These are phyloP conservation scores for Biscogniauxia sp. DNA, from an alignment of 2,329 filamentous ascomycete genomes.

Conservation along the genomic window DNA sequence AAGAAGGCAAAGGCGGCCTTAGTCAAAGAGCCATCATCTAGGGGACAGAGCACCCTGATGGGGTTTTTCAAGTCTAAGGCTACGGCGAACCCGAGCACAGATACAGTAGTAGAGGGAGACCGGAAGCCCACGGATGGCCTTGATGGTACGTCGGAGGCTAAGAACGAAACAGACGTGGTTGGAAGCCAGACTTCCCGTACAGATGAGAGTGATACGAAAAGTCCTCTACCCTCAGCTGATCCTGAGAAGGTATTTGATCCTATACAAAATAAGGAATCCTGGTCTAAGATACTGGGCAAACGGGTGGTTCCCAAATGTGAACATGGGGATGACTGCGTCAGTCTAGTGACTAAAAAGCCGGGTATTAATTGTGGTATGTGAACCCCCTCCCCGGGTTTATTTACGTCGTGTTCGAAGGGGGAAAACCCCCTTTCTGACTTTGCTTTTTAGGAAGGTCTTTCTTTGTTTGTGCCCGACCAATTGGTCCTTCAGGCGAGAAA, in stretches of 20 bases:
- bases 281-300: constrained; percentile 80
- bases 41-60: constrained; percentile 60
- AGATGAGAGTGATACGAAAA: constrained; percentile 7
- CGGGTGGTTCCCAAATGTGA: constrained; percentile 77
- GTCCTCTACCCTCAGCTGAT: neutral
- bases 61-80: constrained; percentile 74
- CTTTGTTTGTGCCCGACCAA: constrained; percentile 65
- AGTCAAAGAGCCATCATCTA: constrained; percentile 33
- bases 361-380: constrained; percentile 72
- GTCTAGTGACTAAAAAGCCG: constrained; percentile 80
- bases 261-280: constrained; percentile 73
- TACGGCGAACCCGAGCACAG: constrained; percentile 16
- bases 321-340: constrained; percentile 84
- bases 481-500: constrained; percentile 82
- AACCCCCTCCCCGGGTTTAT: constrained; percentile 3
- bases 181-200: neutral
- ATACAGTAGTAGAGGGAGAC: constrained; percentile 10
- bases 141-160: constrained; percentile 14
- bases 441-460: constrained; percentile 54
- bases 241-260: constrained; percentile 59
- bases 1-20: constrained; percentile 39
- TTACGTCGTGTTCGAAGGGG: neutral
- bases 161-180: constrained; percentile 3
- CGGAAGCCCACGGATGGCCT: constrained; percentile 2
- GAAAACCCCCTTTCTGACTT: constrained; percentile 6